Percentiles rank a stretch among this genome's conserved stretches.
Conservation (phyloP, 2,329 filamentous ascomycete genomes). For the Phoma herbarum region DNA sequence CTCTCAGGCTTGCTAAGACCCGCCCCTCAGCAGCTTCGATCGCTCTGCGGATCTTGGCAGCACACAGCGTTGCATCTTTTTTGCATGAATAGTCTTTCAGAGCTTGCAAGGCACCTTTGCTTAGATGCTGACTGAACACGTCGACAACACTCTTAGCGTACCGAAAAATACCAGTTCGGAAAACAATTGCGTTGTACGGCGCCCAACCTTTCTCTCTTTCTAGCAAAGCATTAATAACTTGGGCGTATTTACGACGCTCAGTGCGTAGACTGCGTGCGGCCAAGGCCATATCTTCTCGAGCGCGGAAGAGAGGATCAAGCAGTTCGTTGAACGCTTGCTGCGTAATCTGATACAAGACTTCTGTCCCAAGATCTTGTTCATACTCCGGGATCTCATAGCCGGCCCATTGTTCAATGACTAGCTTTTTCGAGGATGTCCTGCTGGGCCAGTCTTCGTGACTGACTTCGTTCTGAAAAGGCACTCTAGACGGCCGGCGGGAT, state of each 20-base stretch:
- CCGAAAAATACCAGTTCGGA: conserved; percentile 36
- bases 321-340: conserved; percentile 95
- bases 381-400: conserved; percentile 81
- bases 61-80: conserved; percentile 1
- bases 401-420: conserved; percentile 74
- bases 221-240: conserved; percentile 29
- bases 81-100: not conserved
- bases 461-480: conserved; percentile 76
- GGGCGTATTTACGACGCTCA: conserved; percentile 38
- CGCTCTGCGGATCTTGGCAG: conserved; percentile 19
- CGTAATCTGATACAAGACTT: conserved; percentile 89
- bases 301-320: conserved; percentile 84
- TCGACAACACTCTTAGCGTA: conserved; percentile 40
- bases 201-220: conserved; percentile 11
- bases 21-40: conserved; percentile 31
- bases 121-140: conserved; percentile 28
- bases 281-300: conserved; percentile 79
- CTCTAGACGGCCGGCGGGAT: conserved; percentile 80
- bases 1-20: conserved; percentile 24
- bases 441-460: conserved; percentile 77
- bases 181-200: conserved; percentile 27
- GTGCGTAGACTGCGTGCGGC: conserved; percentile 60
- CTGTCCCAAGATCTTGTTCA: conserved; percentile 83
- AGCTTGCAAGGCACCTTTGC: conserved; percentile 7
- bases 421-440: conserved; percentile 74